These are phyloP conservation scores for Oleoguttula mirabilis DNA, from an alignment of 495 filamentous ascomycete genomes.

Conservation along the genomic window DNA sequence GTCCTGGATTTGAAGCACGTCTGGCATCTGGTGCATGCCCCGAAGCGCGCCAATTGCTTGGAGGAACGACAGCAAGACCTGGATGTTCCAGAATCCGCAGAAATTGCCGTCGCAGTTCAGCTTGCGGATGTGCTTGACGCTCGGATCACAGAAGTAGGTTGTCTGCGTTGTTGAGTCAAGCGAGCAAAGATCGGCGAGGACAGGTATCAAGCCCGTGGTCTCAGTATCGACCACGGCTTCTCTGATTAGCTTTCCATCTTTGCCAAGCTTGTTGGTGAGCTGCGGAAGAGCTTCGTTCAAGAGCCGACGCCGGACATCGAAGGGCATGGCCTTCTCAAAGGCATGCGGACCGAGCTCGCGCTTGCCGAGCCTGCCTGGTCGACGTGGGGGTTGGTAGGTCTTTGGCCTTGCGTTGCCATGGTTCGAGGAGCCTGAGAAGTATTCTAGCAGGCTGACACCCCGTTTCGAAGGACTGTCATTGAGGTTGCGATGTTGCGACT, in stretches of 20 bases:
- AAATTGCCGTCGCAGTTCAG: constrained; percentile 74
- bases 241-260: constrained; percentile 38
- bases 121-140: constrained; percentile 70
- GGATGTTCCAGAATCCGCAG: constrained; percentile 96
- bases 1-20: constrained; percentile 75
- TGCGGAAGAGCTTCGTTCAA: constrained; percentile 49
- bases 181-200: constrained; percentile 59
- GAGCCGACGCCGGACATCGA: constrained; percentile 58
- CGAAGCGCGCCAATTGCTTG: constrained; percentile 34
- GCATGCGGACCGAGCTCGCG: constrained; percentile 73
- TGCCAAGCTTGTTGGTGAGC: constrained; percentile 41
- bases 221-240: constrained; percentile 47
- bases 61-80: constrained; percentile 81
- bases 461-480: too few species aligned
- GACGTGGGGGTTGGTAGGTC: background rate
- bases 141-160: constrained; percentile 70
- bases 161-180: constrained; percentile 50
- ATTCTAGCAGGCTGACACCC: constrained; percentile 1
- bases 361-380: constrained; percentile 8
- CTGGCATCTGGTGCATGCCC: constrained; percentile 36
- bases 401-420: constrained; percentile 5
- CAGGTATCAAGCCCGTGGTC: constrained; percentile 54
- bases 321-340: constrained; percentile 79
- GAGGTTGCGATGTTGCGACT: background rate
- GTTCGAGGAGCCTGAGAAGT: constrained; percentile 2